A percentile compares a stretch with the other conserved stretches of the same genome.
These are phyloP conservation scores for Coniochaeta hoffmannii DNA, from an alignment of 2,329 filamentous ascomycete genomes.

Conservation along the genomic window DNA sequence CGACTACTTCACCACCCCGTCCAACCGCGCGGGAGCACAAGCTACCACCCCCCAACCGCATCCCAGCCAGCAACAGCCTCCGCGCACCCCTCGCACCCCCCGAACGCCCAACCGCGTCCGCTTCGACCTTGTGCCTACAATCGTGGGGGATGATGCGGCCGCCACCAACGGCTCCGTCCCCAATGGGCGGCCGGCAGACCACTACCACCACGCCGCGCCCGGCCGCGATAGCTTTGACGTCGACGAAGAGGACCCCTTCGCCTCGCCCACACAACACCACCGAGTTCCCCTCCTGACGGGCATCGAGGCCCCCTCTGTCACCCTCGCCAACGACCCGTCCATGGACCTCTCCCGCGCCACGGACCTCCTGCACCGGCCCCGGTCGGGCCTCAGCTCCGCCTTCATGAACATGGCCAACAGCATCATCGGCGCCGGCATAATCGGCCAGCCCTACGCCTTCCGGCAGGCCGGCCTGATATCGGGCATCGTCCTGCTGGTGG, in stretches of 20 bases:
- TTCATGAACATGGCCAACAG: slow-evolving; percentile 99
- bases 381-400: slow-evolving; percentile 76
- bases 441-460: slow-evolving; percentile 92
- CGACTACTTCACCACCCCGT: slow-evolving; percentile 3
- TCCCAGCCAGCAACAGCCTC: slow-evolving; percentile 1
- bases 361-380: slow-evolving; percentile 58
- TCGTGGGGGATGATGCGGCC: slow-evolving; percentile 27
- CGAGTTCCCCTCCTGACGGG: slow-evolving; percentile 69
- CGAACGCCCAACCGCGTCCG: slow-evolving; percentile 66
- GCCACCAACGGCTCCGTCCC: slow-evolving; percentile 1
- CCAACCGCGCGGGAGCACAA: neutral
- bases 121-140: slow-evolving; percentile 54
- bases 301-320: slow-evolving; percentile 71
- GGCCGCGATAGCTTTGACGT: slow-evolving; percentile 22
- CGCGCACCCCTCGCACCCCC: slow-evolving; percentile 34
- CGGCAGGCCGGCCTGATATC: slow-evolving; percentile 80
- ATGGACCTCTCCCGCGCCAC: slow-evolving; percentile 42
- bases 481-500: slow-evolving; percentile 70
- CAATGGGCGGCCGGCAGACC: slow-evolving; percentile 7
- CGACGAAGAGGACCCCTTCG: slow-evolving; percentile 25
- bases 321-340: slow-evolving; percentile 51
- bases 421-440: slow-evolving; percentile 76
- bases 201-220: slow-evolving; percentile 13
- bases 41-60: slow-evolving; percentile 2
- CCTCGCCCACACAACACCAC: slow-evolving; percentile 27